Evolutionary conservation across 257 asterid species (phyloP).

Genomic region (Scutellaria baicalensis): DNA sequence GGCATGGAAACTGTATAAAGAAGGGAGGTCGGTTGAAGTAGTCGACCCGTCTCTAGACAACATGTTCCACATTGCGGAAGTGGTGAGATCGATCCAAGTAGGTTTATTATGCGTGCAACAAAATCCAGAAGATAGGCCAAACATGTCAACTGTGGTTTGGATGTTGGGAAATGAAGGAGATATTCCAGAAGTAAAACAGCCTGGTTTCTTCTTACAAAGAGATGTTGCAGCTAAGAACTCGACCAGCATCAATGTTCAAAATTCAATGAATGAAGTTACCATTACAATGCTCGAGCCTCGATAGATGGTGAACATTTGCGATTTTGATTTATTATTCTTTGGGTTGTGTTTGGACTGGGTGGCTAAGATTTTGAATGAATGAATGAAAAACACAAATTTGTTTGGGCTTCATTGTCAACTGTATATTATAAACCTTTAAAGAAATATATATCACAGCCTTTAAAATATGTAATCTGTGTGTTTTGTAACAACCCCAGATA

Average conservation of each 20-base stretch:
- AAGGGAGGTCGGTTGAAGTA: constrained; percentile 13
- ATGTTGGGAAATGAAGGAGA: constrained; percentile 21
- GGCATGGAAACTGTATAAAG: constrained; percentile 17
- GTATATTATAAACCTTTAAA: no score
- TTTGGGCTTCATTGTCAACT: no score
- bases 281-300: constrained; percentile 12
- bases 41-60: background rate
- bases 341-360: no score
- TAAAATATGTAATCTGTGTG: no score
- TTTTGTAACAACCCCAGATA: no score
- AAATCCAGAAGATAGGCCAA: constrained; percentile 24
- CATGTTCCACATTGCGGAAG: background rate
- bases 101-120: background rate
- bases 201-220: constrained; percentile 21
- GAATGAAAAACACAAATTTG: no score
- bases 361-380: no score
- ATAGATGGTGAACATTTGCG: background rate
- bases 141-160: constrained; percentile 16
- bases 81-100: constrained; percentile 2
- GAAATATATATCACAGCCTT: no score
- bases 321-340: no score
- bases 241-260: background rate
- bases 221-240: background rate
- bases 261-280: constrained; percentile 6
- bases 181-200: constrained; percentile 15